Evolutionary conservation across 2,329 filamentous ascomycete genomes (phyloP).

Genomic region (Stachybotrys echinatus): DNA sequence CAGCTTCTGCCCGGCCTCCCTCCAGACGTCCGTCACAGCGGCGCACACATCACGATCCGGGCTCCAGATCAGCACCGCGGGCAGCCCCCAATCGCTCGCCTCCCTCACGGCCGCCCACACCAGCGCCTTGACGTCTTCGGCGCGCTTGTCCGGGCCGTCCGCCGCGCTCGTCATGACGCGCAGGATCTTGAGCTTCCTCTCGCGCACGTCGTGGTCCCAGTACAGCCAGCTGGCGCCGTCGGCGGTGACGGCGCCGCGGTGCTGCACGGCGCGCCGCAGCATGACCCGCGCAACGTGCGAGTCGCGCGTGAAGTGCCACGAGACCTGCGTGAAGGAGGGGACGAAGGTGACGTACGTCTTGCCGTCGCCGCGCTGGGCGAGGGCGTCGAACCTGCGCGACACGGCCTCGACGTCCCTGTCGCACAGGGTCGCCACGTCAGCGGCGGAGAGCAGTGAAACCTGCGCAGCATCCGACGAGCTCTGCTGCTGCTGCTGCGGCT

Average conservation of each 20-base stretch:
- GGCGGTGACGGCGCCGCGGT: slow-evolving; percentile 1
- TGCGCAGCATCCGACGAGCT: not conserved
- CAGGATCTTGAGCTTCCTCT: slow-evolving; percentile 1
- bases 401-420: not conserved
- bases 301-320: slow-evolving; percentile 2
- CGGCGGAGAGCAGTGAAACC: not conserved
- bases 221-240: not conserved
- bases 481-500: too few species aligned
- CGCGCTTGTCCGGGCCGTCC: not conserved
- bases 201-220: slow-evolving; percentile 1
- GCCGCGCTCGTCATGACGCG: not conserved
- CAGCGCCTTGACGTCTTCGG: not conserved
- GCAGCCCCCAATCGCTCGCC: not conserved
- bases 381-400: not conserved
- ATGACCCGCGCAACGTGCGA: not conserved
- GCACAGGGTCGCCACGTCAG: not conserved
- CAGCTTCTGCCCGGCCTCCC: not conserved
- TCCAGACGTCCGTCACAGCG: not conserved
- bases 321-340: not conserved
- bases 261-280: not conserved
- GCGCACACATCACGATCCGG: not conserved
- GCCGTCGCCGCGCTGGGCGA: not conserved
- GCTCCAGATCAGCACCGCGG: not conserved
- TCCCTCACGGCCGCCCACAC: not conserved
- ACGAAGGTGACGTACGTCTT: not conserved